Conservation (phyloP, 257 asterid species). For the Fraxinus quadrangulata region DNA sequence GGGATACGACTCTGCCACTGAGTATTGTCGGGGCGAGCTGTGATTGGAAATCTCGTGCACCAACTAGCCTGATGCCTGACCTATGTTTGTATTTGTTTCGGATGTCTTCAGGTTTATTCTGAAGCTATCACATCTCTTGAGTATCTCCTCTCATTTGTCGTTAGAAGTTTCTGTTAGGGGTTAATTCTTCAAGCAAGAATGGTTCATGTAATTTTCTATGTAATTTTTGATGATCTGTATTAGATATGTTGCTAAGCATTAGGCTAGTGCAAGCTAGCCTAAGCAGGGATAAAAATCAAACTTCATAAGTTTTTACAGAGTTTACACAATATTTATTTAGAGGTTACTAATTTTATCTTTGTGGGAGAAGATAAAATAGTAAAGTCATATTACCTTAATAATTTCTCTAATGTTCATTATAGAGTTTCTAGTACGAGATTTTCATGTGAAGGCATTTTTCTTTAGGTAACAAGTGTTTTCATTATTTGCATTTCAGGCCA, state of each 20-base stretch:
- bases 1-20: background rate
- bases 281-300: background rate
- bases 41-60: background rate
- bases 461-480: constrained; percentile 5
- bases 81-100: background rate
- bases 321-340: background rate
- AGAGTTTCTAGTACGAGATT: background rate
- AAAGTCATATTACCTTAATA: background rate
- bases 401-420: background rate
- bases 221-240: no score
- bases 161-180: background rate
- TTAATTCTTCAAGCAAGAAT: background rate
- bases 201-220: background rate
- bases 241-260: background rate
- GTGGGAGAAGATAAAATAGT: background rate
- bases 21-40: background rate
- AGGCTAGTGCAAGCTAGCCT: background rate
- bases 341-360: background rate
- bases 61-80: background rate
- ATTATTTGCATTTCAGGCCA: constrained; percentile 52
- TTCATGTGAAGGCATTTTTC: background rate
- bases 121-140: background rate
- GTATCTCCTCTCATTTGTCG: background rate
- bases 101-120: background rate
- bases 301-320: background rate